These are phyloP conservation scores for Mycena sanguinolenta DNA, from an alignment of 768 basidiomycete species.

Conservation along the genomic window DNA sequence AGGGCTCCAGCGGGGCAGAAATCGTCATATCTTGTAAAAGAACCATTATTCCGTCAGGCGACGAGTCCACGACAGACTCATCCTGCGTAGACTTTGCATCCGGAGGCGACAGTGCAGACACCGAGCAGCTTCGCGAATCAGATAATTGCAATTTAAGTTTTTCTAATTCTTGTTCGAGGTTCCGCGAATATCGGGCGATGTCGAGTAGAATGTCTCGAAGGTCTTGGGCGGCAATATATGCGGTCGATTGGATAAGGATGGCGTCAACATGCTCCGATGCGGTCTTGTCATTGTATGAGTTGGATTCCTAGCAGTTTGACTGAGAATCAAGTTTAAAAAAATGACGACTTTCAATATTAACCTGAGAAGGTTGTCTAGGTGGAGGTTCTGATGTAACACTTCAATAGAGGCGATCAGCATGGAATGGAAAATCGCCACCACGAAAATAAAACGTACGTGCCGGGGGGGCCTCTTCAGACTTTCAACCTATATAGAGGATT, in stretches of 20 bases:
- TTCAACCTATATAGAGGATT: not conserved
- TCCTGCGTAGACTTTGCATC: slow-evolving; percentile 1
- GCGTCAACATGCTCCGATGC: slow-evolving; percentile 56
- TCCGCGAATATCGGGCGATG: slow-evolving; percentile 30
- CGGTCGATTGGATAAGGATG: slow-evolving; percentile 32
- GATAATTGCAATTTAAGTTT: not conserved
- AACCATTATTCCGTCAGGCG: slow-evolving; percentile 16
- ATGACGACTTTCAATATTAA: not conserved
- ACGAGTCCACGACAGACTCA: not conserved
- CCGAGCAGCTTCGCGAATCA: slow-evolving; percentile 1
- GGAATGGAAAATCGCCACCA: not conserved
- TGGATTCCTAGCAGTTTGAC: slow-evolving; percentile 2
- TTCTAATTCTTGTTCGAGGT: slow-evolving; percentile 23
- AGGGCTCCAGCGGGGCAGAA: slow-evolving; percentile 16
- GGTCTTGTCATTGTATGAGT: slow-evolving; percentile 47
- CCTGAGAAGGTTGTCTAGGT: not conserved
- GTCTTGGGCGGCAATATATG: slow-evolving; percentile 30
- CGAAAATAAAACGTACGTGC: not conserved
- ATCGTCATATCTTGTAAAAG: slow-evolving; percentile 19
- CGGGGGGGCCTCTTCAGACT: not conserved
- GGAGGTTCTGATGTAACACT: not conserved
- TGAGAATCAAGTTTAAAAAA: not conserved
- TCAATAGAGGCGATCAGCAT: not conserved
- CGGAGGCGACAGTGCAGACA: not conserved
- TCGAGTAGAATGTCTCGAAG: slow-evolving; percentile 31